These are phyloP conservation scores for Oryza punctata DNA, from an alignment of 176 grass and related monocot genomes.

Conservation along the genomic window DNA sequence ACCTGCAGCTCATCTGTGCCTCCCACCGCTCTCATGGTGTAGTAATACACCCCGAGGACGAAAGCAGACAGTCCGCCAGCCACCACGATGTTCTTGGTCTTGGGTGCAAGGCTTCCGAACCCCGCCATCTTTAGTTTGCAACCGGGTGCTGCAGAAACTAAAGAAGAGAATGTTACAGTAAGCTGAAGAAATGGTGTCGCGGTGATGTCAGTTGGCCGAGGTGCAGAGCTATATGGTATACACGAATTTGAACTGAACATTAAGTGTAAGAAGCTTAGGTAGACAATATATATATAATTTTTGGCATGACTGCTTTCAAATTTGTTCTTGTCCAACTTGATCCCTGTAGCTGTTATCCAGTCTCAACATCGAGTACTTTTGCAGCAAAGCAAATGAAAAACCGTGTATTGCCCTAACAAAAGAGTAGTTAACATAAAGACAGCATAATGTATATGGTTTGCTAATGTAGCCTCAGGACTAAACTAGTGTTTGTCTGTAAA, in stretches of 20 bases:
- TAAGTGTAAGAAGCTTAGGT: no score
- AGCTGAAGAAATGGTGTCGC: neutral
- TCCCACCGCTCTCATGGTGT: slow-evolving; percentile 92
- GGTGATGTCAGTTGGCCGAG: no score
- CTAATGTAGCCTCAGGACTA: no score
- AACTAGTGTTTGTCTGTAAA: no score
- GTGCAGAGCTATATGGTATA: neutral
- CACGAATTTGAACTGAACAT: no score
- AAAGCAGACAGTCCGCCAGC: slow-evolving; percentile 72
- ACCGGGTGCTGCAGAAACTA: neutral
- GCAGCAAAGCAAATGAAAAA: no score
- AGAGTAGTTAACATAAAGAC: no score
- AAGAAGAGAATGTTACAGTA: neutral
- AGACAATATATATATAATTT: no score
- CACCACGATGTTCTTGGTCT: slow-evolving; percentile 86
- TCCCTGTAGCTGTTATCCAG: neutral
- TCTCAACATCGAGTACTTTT: no score
- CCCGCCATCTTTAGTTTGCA: slow-evolving; percentile 30
- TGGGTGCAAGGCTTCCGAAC: slow-evolving; percentile 59
- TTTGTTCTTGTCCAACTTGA: no score
- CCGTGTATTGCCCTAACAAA: neutral
- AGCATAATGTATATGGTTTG: no score
- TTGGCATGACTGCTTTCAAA: no score
- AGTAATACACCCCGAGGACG: slow-evolving; percentile 86
- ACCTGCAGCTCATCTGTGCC: slow-evolving; percentile 88